These are phyloP conservation scores for Lycium ferocissimum DNA, from an alignment of 257 asterid genomes.

Conservation along the genomic window DNA sequence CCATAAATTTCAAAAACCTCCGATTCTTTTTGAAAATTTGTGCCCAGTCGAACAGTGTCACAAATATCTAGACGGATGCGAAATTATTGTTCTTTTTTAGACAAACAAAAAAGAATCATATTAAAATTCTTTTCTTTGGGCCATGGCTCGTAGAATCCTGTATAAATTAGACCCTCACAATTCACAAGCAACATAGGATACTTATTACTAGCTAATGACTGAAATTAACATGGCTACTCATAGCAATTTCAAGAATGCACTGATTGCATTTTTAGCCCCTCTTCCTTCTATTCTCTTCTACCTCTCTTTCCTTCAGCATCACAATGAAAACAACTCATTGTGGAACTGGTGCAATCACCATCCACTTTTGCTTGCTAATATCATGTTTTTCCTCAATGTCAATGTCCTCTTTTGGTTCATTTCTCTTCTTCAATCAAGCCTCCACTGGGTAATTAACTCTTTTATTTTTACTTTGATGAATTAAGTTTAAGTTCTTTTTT, in stretches of 20 bases:
- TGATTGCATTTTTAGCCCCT: slow-evolving; percentile 68
- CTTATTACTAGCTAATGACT: not conserved
- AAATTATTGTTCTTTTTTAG: not conserved
- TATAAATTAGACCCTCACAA: slow-evolving; percentile 2
- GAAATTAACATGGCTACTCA: slow-evolving; percentile 22
- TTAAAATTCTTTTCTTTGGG: not conserved
- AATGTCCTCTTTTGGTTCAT: slow-evolving; percentile 80
- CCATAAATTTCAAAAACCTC: too few relatives aligned
- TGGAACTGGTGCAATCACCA: slow-evolving; percentile 80
- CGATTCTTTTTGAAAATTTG: too few relatives aligned
- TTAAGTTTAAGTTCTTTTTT: too few relatives aligned
- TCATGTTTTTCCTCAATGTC: slow-evolving; percentile 79
- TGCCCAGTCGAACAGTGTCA: not conserved
- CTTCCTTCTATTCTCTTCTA: slow-evolving; percentile 84
- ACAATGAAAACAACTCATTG: slow-evolving; percentile 45
- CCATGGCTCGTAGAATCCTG: not conserved
- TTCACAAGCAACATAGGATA: not conserved
- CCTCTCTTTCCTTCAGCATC: slow-evolving; percentile 65
- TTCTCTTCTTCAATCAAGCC: slow-evolving; percentile 72
- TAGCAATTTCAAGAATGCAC: slow-evolving; percentile 60
- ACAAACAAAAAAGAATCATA: not conserved
- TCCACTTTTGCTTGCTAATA: slow-evolving; percentile 72
- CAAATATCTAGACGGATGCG: not conserved
- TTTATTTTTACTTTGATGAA: not conserved
- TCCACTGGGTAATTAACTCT: slow-evolving; percentile 74